Evolutionary conservation across 2,329 filamentous ascomycete species (phyloP).

Genomic region (Aspergillus texensis): DNA sequence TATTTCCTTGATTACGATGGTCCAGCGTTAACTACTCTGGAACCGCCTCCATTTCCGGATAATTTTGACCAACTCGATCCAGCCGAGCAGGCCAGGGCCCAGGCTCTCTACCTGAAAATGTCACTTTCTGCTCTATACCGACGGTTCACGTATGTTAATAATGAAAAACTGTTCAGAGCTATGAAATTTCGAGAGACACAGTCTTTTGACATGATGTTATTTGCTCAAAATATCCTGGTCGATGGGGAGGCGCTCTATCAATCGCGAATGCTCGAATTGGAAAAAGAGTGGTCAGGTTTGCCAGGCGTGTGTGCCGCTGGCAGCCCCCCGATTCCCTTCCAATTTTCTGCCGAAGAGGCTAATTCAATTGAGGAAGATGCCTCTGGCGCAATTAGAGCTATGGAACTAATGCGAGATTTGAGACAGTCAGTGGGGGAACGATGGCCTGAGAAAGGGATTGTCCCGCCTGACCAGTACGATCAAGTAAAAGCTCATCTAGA

Average conservation of each 20-base stretch:
- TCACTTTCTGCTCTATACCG: conserved; percentile 15
- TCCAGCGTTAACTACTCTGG: conserved; percentile 14
- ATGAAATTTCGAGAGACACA: conserved; percentile 16
- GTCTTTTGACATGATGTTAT: conserved; percentile 17
- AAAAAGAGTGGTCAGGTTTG: conserved; percentile 14
- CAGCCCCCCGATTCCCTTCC: conserved; percentile 13
- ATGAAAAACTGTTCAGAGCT: conserved; percentile 12
- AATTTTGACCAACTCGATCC: conserved; percentile 12
- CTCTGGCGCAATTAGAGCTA: conserved; percentile 12
- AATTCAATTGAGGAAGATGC: conserved; percentile 14
- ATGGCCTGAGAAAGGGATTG: conserved; percentile 22
- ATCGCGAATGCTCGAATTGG: conserved; percentile 11
- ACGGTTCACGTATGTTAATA: conserved; percentile 11
- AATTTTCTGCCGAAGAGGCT: conserved; percentile 12
- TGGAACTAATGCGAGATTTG: conserved; percentile 17
- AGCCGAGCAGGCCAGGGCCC: conserved; percentile 8
- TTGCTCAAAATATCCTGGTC: conserved; percentile 18
- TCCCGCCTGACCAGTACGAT: conserved; percentile 16
- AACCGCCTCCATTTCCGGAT: conserved; percentile 11
- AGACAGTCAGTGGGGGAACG: conserved; percentile 14
- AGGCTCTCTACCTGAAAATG: conserved; percentile 14
- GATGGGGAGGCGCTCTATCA: conserved; percentile 18
- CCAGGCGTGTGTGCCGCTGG: conserved; percentile 16
- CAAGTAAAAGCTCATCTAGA: conserved; percentile 15
- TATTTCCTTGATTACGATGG: conserved; percentile 39